Evolutionary conservation across 495 filamentous ascomycete genomes (phyloP).

Genomic region (Astrothelium macrocarpum): DNA sequence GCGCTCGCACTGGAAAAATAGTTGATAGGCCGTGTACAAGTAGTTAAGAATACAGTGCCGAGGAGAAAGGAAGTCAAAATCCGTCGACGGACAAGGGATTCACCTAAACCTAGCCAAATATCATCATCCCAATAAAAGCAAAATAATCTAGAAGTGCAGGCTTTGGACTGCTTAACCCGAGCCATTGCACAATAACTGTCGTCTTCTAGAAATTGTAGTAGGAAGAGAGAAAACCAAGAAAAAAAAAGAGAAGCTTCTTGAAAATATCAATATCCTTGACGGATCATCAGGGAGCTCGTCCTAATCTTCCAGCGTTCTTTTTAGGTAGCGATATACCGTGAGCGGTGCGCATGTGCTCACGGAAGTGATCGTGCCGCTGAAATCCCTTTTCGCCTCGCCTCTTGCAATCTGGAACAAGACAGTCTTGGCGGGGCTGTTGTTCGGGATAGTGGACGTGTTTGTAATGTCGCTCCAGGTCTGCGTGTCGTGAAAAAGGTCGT

Average conservation of each 20-base stretch:
- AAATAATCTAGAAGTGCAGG: too few relatives aligned
- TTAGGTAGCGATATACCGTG: slow-evolving; percentile 12
- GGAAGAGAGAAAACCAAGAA: not conserved
- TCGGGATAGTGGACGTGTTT: slow-evolving; percentile 10
- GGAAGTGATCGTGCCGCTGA: slow-evolving; percentile 18
- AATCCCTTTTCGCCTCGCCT: slow-evolving; percentile 14
- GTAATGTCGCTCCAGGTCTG: slow-evolving; percentile 17
- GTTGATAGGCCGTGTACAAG: too few relatives aligned
- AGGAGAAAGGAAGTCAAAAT: too few relatives aligned
- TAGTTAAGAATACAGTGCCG: too few relatives aligned
- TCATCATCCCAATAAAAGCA: too few relatives aligned
- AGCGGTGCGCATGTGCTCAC: slow-evolving; percentile 17
- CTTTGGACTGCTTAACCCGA: too few relatives aligned
- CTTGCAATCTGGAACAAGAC: slow-evolving; percentile 11
- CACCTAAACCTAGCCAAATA: too few relatives aligned
- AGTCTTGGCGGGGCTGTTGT: slow-evolving; percentile 8
- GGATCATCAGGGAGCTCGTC: not conserved
- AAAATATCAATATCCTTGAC: not conserved
- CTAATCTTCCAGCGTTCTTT: not conserved
- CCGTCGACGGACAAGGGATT: too few relatives aligned
- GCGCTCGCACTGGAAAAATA: too few relatives aligned
- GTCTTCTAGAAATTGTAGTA: not conserved
- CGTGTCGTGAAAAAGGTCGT: slow-evolving; percentile 13
- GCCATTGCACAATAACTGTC: too few relatives aligned
- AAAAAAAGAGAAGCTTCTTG: not conserved